Percentiles rank a stretch among this genome's conserved stretches.
These are phyloP conservation scores for Sugiyamaella novakii DNA, from an alignment of 1,139 yeast genomes.

Conservation along the genomic window DNA sequence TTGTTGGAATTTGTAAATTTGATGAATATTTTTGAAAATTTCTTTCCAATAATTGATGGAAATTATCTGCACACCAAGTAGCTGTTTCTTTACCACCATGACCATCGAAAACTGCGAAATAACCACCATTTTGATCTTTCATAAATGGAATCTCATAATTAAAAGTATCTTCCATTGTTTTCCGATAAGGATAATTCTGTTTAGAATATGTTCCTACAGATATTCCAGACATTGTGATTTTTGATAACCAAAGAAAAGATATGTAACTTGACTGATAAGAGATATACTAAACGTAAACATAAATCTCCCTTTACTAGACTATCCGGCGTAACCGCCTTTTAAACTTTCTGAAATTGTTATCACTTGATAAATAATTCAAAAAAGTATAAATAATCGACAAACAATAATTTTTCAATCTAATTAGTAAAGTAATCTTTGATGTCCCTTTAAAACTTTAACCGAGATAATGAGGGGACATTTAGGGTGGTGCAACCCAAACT, in stretches of 20 bases:
- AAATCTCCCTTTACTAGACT: background rate
- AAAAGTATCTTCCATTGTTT: constrained; percentile 80
- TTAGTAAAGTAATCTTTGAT: too few species aligned
- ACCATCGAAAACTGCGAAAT: constrained; percentile 87
- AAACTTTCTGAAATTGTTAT: too few species aligned
- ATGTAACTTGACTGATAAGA: too few species aligned
- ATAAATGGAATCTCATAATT: constrained; percentile 84
- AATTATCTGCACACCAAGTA: constrained; percentile 82
- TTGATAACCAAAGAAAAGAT: background rate
- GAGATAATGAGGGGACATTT: too few species aligned
- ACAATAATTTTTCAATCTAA: too few species aligned
- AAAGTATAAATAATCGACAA: too few species aligned
- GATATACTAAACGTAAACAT: too few species aligned
- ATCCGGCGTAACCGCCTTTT: background rate
- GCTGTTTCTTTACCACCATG: constrained; percentile 88
- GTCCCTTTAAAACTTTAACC: too few species aligned
- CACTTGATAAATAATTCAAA: too few species aligned
- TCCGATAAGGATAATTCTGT: constrained; percentile 12
- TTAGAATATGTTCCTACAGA: constrained; percentile 8
- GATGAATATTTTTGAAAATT: constrained; percentile 17
- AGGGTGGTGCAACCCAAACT: too few species aligned
- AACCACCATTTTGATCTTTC: constrained; percentile 75
- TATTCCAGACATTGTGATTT: background rate
- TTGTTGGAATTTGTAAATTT: constrained; percentile 14
- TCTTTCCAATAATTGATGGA: constrained; percentile 50